These are phyloP conservation scores for Agrocybe pediades DNA, from an alignment of 768 basidiomycete species.

Conservation along the genomic window DNA sequence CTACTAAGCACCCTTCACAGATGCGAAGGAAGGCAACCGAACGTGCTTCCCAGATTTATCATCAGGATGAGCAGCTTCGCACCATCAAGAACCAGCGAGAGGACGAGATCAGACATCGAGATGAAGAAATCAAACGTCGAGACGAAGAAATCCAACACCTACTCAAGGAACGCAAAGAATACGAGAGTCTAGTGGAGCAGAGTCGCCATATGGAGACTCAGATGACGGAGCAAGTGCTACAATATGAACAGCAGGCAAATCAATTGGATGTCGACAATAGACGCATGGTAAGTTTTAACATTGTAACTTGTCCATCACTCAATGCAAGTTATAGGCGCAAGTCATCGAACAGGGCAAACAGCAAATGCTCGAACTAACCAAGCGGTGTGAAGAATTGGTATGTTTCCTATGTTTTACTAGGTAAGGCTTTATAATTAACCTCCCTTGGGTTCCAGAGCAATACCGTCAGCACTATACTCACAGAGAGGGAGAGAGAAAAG, in stretches of 20 bases:
- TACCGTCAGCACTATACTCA: neutral
- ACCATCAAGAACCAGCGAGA: no score
- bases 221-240: conserved; percentile 1
- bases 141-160: neutral
- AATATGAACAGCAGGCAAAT: neutral
- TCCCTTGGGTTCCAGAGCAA: neutral
- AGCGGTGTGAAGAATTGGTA: neutral
- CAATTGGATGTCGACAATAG: neutral
- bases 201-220: neutral
- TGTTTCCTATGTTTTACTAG: neutral
- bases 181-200: neutral
- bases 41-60: no score
- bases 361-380: neutral
- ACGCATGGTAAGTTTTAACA: neutral
- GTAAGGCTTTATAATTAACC: no score
- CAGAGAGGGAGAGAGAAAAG: neutral
- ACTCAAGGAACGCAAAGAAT: neutral
- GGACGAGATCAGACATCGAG: no score
- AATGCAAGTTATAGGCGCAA: neutral
- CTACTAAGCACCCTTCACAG: no score
- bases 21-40: no score
- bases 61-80: no score
- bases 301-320: no score
- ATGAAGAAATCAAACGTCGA: neutral
- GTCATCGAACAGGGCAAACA: neutral